phyloP scores from a whole-genome alignment of 2,329 filamentous ascomycete species.

The Clonostachys solani region DNA sequence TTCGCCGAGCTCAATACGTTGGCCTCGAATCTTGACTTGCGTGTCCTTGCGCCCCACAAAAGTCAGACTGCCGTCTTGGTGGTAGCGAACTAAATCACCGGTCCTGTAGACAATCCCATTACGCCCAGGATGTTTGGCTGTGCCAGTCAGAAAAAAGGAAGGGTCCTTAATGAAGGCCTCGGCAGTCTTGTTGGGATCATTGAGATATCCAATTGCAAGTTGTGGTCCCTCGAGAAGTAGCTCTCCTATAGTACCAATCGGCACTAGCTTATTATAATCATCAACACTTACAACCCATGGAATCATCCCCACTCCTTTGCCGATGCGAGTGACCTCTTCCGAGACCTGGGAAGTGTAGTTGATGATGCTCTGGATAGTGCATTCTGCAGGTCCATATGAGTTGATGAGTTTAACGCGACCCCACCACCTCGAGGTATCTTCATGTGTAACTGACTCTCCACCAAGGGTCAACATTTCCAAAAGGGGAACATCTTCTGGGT shows the following conservation, averaged over 20 bases:
- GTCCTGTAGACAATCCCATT: slow-evolving; percentile 13
- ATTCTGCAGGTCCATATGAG: slow-evolving; percentile 3
- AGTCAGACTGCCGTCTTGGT: slow-evolving; percentile 11
- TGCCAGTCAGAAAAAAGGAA: slow-evolving; percentile 6
- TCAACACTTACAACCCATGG: slow-evolving; percentile 9
- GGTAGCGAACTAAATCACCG: slow-evolving; percentile 15
- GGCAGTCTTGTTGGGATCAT: slow-evolving; percentile 21
- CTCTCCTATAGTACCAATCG: slow-evolving; percentile 11
- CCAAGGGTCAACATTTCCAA: slow-evolving; percentile 43
- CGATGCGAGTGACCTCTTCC: slow-evolving; percentile 21
- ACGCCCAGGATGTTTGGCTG: no score
- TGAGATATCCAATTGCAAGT: slow-evolving; percentile 43
- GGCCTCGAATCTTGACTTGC: slow-evolving; percentile 21
- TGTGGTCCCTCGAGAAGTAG: slow-evolving; percentile 18
- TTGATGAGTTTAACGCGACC: not conserved
- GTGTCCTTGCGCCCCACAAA: slow-evolving; percentile 18
- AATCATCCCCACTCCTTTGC: slow-evolving; percentile 28
- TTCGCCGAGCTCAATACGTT: slow-evolving; percentile 20
- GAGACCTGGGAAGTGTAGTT: not conserved
- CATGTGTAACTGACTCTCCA: slow-evolving; percentile 63
- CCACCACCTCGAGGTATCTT: slow-evolving; percentile 9
- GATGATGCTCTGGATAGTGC: not conserved
- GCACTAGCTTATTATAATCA: slow-evolving; percentile 7
- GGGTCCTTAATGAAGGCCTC: slow-evolving; percentile 11
- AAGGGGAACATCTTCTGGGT: slow-evolving; percentile 7